phyloP scores from a whole-genome alignment of 202 grass and related monocot species.

The Alloteropsis angusta region DNA sequence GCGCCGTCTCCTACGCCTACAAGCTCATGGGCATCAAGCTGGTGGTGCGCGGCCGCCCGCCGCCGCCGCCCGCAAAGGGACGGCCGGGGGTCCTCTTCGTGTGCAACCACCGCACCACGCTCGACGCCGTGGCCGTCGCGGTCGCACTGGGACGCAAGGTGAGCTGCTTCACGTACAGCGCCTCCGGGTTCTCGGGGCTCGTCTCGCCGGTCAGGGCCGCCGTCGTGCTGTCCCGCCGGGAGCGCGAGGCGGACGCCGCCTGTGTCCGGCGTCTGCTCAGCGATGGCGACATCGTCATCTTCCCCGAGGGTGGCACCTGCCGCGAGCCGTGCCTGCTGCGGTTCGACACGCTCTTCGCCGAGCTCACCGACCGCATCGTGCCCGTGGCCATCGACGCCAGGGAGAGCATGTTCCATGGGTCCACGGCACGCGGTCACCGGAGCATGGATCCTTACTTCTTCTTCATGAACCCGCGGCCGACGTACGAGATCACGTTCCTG shows the following conservation, averaged over 20 bases:
- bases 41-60: conserved; percentile 44
- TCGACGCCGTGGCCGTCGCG: conserved; percentile 37
- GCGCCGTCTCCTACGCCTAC: conserved; percentile 43
- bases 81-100: conserved; percentile 50
- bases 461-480: conserved; percentile 73
- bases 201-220: conserved; percentile 33
- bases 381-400: conserved; percentile 48
- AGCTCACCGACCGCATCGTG: conserved; percentile 67
- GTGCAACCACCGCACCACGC: conserved; percentile 68
- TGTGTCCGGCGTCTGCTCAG: conserved; percentile 38
- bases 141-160: conserved; percentile 55
- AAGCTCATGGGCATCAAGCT: conserved; percentile 54
- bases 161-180: conserved; percentile 46
- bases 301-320: conserved; percentile 57
- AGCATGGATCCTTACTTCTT: conserved; percentile 57
- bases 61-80: conserved; percentile 19
- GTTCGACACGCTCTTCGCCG: conserved; percentile 49
- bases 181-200: conserved; percentile 33
- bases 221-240: conserved; percentile 18
- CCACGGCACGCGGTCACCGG: conserved; percentile 27
- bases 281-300: conserved; percentile 47
- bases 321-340: conserved; percentile 45
- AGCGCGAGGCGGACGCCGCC: conserved; percentile 32
- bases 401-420: conserved; percentile 59
- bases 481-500: conserved; percentile 67